Percentiles rank a stretch among this genome's conserved stretches.
Conservation (phyloP, 257 asterid genomes). For the Ballota nigra region DNA sequence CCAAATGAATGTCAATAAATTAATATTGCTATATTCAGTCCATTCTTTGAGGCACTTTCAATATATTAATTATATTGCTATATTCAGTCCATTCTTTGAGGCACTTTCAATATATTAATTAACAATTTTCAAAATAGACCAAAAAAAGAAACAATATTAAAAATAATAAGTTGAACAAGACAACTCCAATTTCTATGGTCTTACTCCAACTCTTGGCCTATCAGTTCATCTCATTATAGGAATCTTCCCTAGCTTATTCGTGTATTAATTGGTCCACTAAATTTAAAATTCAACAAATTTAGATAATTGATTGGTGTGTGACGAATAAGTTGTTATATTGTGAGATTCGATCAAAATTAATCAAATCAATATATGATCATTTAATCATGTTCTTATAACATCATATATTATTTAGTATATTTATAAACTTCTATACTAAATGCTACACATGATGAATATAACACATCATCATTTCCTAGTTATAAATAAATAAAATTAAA, state of each 20-base stretch:
- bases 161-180: conserved; percentile 7
- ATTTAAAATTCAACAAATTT: not conserved
- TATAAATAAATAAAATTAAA: too few species aligned
- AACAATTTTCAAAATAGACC: not conserved
- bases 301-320: too few species aligned
- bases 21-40: too few species aligned
- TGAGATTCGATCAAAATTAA: not conserved
- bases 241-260: conserved; percentile 28
- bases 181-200: conserved; percentile 19
- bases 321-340: not conserved
- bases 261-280: conserved; percentile 17
- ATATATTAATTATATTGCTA: conserved; percentile 36
- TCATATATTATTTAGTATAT: too few species aligned
- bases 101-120: not conserved
- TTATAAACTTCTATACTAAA: too few species aligned
- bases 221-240: conserved; percentile 17
- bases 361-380: not conserved
- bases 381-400: not conserved
- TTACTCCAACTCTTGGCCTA: conserved; percentile 13
- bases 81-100: conserved; percentile 13
- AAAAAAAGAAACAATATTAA: not conserved
- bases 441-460: too few species aligned
- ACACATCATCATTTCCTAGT: too few species aligned
- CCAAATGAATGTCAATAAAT: conserved; percentile 13
- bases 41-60: too few species aligned